Evolutionary conservation across 768 basidiomycete genomes (phyloP), one percentile per base, ranked within the genome.

Genomic region (Coprinellus micaceus): DNA sequence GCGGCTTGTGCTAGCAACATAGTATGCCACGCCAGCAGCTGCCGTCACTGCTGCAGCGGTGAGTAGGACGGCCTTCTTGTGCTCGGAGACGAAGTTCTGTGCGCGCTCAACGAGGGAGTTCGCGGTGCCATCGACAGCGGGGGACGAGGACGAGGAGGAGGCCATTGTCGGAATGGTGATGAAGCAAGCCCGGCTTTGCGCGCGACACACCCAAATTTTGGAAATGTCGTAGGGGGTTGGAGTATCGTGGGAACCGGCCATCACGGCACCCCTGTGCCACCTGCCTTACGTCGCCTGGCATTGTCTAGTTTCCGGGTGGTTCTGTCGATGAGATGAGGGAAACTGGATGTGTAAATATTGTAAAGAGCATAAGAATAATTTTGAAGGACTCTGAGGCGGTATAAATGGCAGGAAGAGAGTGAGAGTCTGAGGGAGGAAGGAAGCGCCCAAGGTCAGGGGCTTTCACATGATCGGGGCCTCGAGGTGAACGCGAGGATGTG

Each of bases 21-120:
- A 88, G 69, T 91, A 94, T 28, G 85, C 89, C 36, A 82, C 85
- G 26, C 87, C 88, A 45, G 87, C 86, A 26, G 83, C 83, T 40
- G 86, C 89, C 61, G 86, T 71, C 36, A 82, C 78, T 17, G 85
- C 88, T 0, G 85, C 87, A 0, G 89, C 78, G 3, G 89, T 83
- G 61, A 94, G 73, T 40, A 90, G 67, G 21, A 93, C 69, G n/a
- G 81, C 83, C 57, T 84, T 83, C 75, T 84, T 91, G 75, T 96
- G 83, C 63, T 94, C 90, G 0, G 82, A 76, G 60, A 92, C 78
- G 64, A 89, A 87, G 63, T 74, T 70, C 43, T 86, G 83, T 12
- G 87, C 73, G 65, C 88, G 86, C 62, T 88, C 85, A 54, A 85
- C 63, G 67, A 84, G 28, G 22, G 58, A 54, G 28, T 65, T 61